phyloP scores from a whole-genome alignment of 2,329 filamentous ascomycete species.

The Pseudocercospora ulei region DNA sequence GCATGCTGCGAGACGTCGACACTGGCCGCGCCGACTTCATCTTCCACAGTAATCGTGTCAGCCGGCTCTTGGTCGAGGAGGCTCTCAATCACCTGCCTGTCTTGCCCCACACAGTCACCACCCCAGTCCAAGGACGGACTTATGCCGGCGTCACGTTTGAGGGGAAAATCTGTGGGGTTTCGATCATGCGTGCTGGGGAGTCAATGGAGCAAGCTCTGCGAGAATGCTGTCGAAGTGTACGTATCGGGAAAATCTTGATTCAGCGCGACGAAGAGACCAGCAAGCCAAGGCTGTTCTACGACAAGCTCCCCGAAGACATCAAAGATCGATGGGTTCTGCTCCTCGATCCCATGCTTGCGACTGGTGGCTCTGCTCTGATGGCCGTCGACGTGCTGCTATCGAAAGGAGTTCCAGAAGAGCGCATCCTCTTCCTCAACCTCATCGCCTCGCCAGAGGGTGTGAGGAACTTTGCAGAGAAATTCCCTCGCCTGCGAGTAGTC shows the following conservation, averaged over 20 bases:
- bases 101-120: conserved; percentile 77
- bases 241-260: conserved; percentile 97
- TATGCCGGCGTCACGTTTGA: conserved; percentile 92
- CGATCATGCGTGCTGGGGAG: conserved; percentile 95
- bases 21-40: conserved; percentile 94
- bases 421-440: conserved; percentile 90
- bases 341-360: conserved; percentile 98
- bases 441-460: conserved; percentile 95
- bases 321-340: conserved; percentile 84
- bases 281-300: conserved; percentile 88
- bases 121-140: conserved; percentile 66
- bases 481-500: conserved; percentile 80
- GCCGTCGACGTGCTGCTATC: conserved; percentile 86
- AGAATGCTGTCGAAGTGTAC: conserved; percentile 93
- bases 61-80: conserved; percentile 90
- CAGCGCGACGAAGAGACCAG: conserved; percentile 93
- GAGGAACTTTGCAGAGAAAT: conserved; percentile 76
- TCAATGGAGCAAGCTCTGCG: conserved; percentile 96
- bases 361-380: conserved; percentile 95
- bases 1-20: conserved; percentile 87
- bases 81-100: conserved; percentile 93
- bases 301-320: conserved; percentile 93
- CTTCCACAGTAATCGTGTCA: conserved; percentile 98
- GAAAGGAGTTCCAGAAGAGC: conserved; percentile 84
- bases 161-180: conserved; percentile 96